These are phyloP conservation scores for Sugiyamaella paludigena DNA, from an alignment of 1,139 yeast species.

Conservation along the genomic window DNA sequence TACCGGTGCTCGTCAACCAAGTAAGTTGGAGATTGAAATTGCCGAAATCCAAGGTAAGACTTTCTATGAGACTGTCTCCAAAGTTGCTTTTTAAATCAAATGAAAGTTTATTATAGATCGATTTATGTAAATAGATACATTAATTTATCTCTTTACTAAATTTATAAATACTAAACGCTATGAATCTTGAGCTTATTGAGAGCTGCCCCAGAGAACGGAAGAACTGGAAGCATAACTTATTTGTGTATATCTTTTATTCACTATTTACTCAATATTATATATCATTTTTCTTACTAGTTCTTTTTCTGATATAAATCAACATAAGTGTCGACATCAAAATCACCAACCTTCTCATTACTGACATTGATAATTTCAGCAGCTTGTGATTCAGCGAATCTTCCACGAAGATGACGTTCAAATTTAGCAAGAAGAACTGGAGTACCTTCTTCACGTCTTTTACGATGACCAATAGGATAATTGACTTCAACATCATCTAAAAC, in stretches of 20 bases:
- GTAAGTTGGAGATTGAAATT: slow-evolving; percentile 60
- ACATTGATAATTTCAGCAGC: slow-evolving; percentile 42
- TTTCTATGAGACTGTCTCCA: slow-evolving; percentile 50
- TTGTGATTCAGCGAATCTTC: slow-evolving; percentile 43
- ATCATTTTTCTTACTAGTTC: no score
- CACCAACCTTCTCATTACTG: slow-evolving; percentile 39
- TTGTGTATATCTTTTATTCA: neutral
- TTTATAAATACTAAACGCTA: no score
- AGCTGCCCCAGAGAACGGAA: no score
- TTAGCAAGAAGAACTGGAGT: slow-evolving; percentile 52
- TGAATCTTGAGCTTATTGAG: no score
- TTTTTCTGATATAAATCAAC: slow-evolving; percentile 44
- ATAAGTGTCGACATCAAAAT: slow-evolving; percentile 49
- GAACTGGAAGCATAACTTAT: no score
- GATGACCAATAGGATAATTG: slow-evolving; percentile 58
- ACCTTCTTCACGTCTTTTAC: slow-evolving; percentile 56
- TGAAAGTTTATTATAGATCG: neutral
- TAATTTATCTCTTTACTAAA: no score
- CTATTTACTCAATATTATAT: slow-evolving; percentile 4
- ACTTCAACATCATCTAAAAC: slow-evolving; percentile 52
- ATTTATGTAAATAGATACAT: no score
- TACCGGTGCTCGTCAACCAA: slow-evolving; percentile 74
- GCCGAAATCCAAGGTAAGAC: slow-evolving; percentile 62
- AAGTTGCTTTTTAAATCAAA: slow-evolving; percentile 12
- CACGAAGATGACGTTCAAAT: slow-evolving; percentile 50